These are phyloP conservation scores for Globisporangium polare DNA, from an alignment of 352 stramenopile genomes.

Conservation along the genomic window DNA sequence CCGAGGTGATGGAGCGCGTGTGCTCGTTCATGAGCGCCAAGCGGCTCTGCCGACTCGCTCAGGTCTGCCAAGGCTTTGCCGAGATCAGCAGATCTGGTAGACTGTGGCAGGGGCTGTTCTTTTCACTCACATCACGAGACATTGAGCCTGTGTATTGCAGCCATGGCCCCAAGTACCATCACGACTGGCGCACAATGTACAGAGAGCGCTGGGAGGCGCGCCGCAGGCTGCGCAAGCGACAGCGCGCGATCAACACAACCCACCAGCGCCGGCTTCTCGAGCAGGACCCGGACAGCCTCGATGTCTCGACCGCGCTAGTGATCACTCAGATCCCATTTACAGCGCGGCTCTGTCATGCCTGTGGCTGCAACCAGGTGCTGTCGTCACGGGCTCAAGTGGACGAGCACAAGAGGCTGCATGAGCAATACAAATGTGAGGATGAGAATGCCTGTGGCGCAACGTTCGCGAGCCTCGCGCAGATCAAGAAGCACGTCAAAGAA, in stretches of 20 bases:
- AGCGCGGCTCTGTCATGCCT: conserved; percentile 30
- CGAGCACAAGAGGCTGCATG: conserved; percentile 24
- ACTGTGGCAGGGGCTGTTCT: conserved; percentile 45
- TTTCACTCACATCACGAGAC: conserved; percentile 15
- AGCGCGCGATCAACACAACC: background rate
- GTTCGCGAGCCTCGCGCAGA: conserved; percentile 23
- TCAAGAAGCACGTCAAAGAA: conserved; percentile 27
- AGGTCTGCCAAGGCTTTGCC: conserved; percentile 47
- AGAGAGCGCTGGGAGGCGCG: conserved; percentile 11
- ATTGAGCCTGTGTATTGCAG: conserved; percentile 17
- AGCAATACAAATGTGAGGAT: conserved; percentile 23
- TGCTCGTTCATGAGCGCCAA: conserved; percentile 73
- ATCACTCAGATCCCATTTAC: conserved; percentile 15
- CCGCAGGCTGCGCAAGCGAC: conserved; percentile 2
- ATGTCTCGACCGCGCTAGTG: background rate
- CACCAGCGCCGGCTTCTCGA: conserved; percentile 2
- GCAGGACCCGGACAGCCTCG: background rate
- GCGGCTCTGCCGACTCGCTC: conserved; percentile 51
- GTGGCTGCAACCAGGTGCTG: conserved; percentile 34
- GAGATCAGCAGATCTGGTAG: conserved; percentile 26
- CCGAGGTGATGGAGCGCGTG: conserved; percentile 64
- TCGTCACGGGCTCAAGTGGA: conserved; percentile 19
- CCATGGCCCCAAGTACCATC: conserved; percentile 26
- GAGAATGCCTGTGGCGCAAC: conserved; percentile 23
- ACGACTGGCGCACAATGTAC: conserved; percentile 21